phyloP scores from a whole-genome alignment of 306 rosid species.

The Acacia confusa region DNA sequence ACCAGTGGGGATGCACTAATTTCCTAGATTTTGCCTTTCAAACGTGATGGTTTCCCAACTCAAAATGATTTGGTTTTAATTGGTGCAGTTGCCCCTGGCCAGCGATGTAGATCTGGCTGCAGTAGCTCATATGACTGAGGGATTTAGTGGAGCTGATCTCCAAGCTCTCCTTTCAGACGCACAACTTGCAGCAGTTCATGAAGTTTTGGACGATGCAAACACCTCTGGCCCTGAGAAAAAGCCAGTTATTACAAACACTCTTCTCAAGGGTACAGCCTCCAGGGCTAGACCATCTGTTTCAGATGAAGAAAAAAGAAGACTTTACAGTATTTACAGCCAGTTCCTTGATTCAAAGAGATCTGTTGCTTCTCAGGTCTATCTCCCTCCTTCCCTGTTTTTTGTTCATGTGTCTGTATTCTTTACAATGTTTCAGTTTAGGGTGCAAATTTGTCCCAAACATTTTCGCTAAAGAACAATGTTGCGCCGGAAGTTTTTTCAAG shows the following conservation, averaged over 20 bases:
- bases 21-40: slow-evolving; percentile 16
- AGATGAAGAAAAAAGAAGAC: slow-evolving; percentile 77
- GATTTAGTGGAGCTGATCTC: slow-evolving; percentile 96
- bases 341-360: slow-evolving; percentile 84
- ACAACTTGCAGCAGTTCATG: slow-evolving; percentile 96
- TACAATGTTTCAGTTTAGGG: too few relatives aligned
- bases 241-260: slow-evolving; percentile 69
- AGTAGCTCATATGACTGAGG: slow-evolving; percentile 78
- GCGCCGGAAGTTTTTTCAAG: too few relatives aligned
- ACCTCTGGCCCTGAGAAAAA: slow-evolving; percentile 42
- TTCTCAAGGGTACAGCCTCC: slow-evolving; percentile 66
- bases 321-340: slow-evolving; percentile 67
- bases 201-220: slow-evolving; percentile 53
- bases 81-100: slow-evolving; percentile 70
- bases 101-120: slow-evolving; percentile 71
- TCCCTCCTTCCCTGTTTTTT: background rate
- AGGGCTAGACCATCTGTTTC: slow-evolving; percentile 85
- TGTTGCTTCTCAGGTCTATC: slow-evolving; percentile 71
- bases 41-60: background rate
- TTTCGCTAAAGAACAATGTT: too few relatives aligned
- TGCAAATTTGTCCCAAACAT: too few relatives aligned
- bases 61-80: slow-evolving; percentile 16
- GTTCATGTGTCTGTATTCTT: background rate
- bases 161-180: slow-evolving; percentile 97
- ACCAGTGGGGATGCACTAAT: background rate